Percentiles rank a stretch among this genome's conserved stretches.
Conservation (phyloP, 306 rosid genomes). For the Betula pendula region DNA sequence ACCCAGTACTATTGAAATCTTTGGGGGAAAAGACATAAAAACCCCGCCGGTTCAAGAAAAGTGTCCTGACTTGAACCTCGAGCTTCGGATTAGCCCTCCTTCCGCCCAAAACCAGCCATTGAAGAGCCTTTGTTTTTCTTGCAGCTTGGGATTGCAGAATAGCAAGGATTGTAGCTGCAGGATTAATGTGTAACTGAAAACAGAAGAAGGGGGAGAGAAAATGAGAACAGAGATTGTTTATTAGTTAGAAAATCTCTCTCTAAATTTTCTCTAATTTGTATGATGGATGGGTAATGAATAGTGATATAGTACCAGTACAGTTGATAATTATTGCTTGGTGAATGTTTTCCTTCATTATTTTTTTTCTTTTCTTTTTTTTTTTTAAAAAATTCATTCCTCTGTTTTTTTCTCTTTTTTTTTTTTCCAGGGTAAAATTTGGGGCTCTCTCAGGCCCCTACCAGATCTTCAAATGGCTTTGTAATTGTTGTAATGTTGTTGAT, state of each 20-base stretch:
- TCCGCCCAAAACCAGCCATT: conserved; percentile 36
- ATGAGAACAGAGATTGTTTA: conserved; percentile 27
- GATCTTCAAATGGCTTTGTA: conserved; percentile 10
- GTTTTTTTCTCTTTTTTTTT: not conserved
- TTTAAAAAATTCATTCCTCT: not conserved
- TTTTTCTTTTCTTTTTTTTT: not conserved
- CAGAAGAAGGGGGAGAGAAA: conserved; percentile 20
- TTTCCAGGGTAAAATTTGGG: conserved; percentile 5
- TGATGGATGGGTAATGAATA: conserved; percentile 47
- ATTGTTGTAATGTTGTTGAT: conserved; percentile 8
- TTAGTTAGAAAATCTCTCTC: conserved; percentile 22
- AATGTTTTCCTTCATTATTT: conserved; percentile 11
- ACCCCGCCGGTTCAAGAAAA: conserved; percentile 33
- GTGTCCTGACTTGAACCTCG: conserved; percentile 88
- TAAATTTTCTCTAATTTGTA: conserved; percentile 44
- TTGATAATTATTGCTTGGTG: conserved; percentile 30
- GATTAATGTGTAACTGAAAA: too few relatives aligned
- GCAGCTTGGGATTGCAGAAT: conserved; percentile 56
- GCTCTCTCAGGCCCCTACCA: conserved; percentile 20
- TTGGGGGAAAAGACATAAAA: conserved; percentile 27
- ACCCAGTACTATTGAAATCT: conserved; percentile 11
- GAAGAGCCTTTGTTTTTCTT: conserved; percentile 49
- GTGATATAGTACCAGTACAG: conserved; percentile 61
- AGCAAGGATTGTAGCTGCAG: conserved; percentile 54
- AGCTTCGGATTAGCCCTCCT: conserved; percentile 86